Conservation (phyloP, 1,284 basidiomycete species). For the Pyrrhoderma lamaoense region DNA sequence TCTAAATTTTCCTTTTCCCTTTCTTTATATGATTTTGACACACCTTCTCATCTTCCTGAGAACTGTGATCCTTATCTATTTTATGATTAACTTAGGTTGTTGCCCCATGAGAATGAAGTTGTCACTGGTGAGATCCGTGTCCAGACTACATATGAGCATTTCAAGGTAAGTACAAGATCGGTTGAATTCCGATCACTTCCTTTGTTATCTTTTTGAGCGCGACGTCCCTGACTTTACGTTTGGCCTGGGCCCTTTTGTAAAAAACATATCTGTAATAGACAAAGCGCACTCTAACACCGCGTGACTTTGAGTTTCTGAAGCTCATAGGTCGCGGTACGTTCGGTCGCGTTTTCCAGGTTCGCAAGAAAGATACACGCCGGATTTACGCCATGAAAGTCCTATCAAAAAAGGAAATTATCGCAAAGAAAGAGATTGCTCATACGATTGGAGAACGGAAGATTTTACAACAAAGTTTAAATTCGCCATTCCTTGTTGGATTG, state of each 20-base stretch:
- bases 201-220: conserved; percentile 4
- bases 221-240: conserved; percentile 4
- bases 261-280: conserved; percentile 40
- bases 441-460: conserved; percentile 99
- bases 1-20: not conserved
- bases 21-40: no score
- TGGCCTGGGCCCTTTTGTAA: not conserved
- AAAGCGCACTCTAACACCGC: conserved; percentile 75
- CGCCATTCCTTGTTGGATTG: conserved; percentile 95
- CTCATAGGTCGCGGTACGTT: conserved; percentile 98
- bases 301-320: conserved; percentile 98
- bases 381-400: conserved; percentile 99
- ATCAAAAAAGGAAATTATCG: conserved; percentile 97
- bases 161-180: conserved; percentile 53
- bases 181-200: not conserved
- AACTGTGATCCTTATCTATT: conserved; percentile 18
- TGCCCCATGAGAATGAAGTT: conserved; percentile 69
- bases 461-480: conserved; percentile 88
- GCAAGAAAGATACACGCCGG: conserved; percentile 94
- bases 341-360: conserved; percentile 98
- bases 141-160: conserved; percentile 90
- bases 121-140: conserved; percentile 92
- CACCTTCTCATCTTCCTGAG: conserved; percentile 10
- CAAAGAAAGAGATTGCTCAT: conserved; percentile 98
- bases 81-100: conserved; percentile 44